These are phyloP conservation scores for Wakefieldia striispora DNA, from an alignment of 768 basidiomycete species.

Conservation along the genomic window DNA sequence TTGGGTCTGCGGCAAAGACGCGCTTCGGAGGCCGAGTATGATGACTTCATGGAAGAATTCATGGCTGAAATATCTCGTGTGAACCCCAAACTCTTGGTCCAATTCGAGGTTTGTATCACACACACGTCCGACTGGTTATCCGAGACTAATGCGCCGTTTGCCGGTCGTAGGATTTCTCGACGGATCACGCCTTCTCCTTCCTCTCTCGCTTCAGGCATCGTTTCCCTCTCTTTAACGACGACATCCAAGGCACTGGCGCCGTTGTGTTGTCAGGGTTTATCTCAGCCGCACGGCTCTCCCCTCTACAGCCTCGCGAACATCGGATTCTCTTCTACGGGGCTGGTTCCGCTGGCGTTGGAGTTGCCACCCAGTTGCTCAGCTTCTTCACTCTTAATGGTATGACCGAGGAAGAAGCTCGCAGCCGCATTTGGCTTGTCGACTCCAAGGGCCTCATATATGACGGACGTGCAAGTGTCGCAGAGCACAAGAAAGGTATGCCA, in stretches of 20 bases:
- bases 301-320: slow-evolving; percentile 64
- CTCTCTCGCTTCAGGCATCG: slow-evolving; percentile 71
- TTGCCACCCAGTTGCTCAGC: slow-evolving; percentile 83
- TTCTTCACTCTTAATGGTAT: slow-evolving; percentile 86
- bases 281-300: slow-evolving; percentile 79
- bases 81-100: slow-evolving; percentile 82
- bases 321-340: slow-evolving; percentile 92
- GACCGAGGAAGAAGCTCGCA: slow-evolving; percentile 71
- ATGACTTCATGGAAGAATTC: slow-evolving; percentile 90
- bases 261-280: slow-evolving; percentile 89
- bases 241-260: slow-evolving; percentile 89
- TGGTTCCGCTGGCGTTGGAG: slow-evolving; percentile 89
- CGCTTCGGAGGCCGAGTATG: slow-evolving; percentile 60
- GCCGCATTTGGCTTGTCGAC: slow-evolving; percentile 79
- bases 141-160: too few relatives aligned
- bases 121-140: background rate
- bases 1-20: slow-evolving; percentile 78
- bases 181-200: slow-evolving; percentile 87
- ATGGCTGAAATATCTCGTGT: slow-evolving; percentile 74
- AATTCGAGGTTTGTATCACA: slow-evolving; percentile 62
- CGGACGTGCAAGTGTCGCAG: slow-evolving; percentile 66
- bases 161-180: slow-evolving; percentile 73
- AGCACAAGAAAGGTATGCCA: slow-evolving; percentile 76
- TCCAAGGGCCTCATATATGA: slow-evolving; percentile 84
- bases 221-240: slow-evolving; percentile 86